These are phyloP conservation scores for Galerina marginata DNA, from an alignment of 768 basidiomycete genomes.

Conservation along the genomic window DNA sequence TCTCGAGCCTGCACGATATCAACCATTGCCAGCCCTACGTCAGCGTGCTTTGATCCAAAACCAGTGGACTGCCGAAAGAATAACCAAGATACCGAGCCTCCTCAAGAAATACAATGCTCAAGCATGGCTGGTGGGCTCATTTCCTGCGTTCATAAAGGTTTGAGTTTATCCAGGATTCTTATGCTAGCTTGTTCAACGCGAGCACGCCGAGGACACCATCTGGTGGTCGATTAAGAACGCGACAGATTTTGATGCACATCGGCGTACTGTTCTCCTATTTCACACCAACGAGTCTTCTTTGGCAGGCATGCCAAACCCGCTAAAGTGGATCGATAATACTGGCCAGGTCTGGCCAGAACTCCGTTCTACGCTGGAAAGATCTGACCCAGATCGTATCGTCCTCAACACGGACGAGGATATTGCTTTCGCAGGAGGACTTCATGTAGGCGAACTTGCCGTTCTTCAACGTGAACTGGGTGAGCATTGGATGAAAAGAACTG, in stretches of 20 bases:
- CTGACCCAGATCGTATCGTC: slow-evolving; percentile 47
- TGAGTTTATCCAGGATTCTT: background rate
- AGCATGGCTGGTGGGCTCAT: slow-evolving; percentile 44
- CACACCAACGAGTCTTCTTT: slow-evolving; percentile 47
- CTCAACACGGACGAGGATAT: slow-evolving; percentile 52
- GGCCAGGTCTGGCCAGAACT: slow-evolving; percentile 53
- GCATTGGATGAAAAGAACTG: slow-evolving; percentile 45
- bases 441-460: slow-evolving; percentile 50
- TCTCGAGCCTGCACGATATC: slow-evolving; percentile 37
- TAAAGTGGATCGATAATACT: slow-evolving; percentile 56
- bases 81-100: slow-evolving; percentile 46
- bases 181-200: slow-evolving; percentile 48
- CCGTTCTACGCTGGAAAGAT: slow-evolving; percentile 36
- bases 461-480: slow-evolving; percentile 43
- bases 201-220: slow-evolving; percentile 59
- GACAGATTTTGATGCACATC: slow-evolving; percentile 52
- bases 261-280: slow-evolving; percentile 55
- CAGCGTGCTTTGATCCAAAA: slow-evolving; percentile 46
- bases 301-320: slow-evolving; percentile 43
- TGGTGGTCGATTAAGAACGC: slow-evolving; percentile 58
- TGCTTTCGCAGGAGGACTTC: slow-evolving; percentile 55
- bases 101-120: slow-evolving; percentile 48
- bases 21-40: slow-evolving; percentile 42
- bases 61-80: slow-evolving; percentile 44
- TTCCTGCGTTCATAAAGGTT: background rate